Evolutionary conservation across 2,329 filamentous ascomycete genomes (phyloP), one percentile per base, ranked within the genome.

Genomic region (Saccharata proteae): DNA sequence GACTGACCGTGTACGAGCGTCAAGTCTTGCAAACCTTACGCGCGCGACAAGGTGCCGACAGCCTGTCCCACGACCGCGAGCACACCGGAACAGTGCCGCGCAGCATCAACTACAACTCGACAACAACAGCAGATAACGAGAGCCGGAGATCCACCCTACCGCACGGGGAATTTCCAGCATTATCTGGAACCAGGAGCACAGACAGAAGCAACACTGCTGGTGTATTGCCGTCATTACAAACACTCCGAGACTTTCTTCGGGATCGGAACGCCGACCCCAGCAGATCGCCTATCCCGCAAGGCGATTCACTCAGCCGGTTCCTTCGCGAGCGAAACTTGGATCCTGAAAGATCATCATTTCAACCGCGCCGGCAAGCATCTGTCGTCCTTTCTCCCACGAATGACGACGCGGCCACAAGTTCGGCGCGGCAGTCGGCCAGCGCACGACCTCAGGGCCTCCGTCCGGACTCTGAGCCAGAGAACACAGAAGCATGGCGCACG

Each of bases 1-100:
- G 61, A 3, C 43, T 66, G 26, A 64, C 58, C 10, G 48, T 54
- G 12, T 49, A 59, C 24, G 62, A 65, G 39, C 54, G 62, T 34
- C 55, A 59, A 25, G 57, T 65, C 10, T 43, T 66, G 13, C 60
- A 64, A 30, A 50, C 56, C n/a, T 36, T 66, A 11, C 50, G 60
- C 6, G 59, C 53, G 8, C 57, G 57, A 11, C 45, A 61, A 35
- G 57, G 61, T 30, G 45, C 58, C 12, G 50, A 59, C 28, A 59
- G 62, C 37, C 19, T 27, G 10, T 22, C 30, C 15, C 33, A 29
- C 22, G 53, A 48, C n/a, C 47, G 56, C 9, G 51, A 58, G 28
- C 44, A 47, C 18, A 51, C 46, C 10, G 45, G 48, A 15, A 45
- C 46, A 12, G 35, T 40, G 16, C 55, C 59, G 9, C 49, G 52